phyloP scores from a whole-genome alignment of 2,329 filamentous ascomycete species.

The Amesomyces nigricolor region DNA sequence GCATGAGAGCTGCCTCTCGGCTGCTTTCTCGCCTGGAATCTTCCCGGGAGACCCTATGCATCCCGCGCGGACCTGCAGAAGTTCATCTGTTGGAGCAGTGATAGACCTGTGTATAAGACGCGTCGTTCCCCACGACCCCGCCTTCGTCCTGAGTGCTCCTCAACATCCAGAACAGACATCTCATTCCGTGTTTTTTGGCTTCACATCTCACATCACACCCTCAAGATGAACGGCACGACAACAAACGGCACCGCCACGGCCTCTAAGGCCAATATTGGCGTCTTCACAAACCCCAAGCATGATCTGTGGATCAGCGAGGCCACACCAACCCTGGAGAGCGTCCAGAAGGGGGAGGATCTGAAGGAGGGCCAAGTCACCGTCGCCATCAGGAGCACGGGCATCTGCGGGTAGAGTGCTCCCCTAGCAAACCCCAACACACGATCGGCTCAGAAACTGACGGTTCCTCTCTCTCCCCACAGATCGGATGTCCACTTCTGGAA shows the following conservation, averaged over 20 bases:
- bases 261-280: slow-evolving; percentile 82
- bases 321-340: slow-evolving; percentile 67
- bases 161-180: neutral
- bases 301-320: slow-evolving; percentile 84
- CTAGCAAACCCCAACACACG: neutral
- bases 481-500: slow-evolving; percentile 98
- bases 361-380: slow-evolving; percentile 81
- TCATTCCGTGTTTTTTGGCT: neutral
- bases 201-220: neutral
- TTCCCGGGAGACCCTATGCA: neutral
- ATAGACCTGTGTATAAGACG: slow-evolving; percentile 12
- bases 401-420: slow-evolving; percentile 65
- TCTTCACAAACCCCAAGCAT: slow-evolving; percentile 90
- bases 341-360: slow-evolving; percentile 60
- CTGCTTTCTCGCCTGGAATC: neutral
- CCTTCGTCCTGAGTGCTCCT: neutral
- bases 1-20: slow-evolving; percentile 1
- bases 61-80: slow-evolving; percentile 4
- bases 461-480: slow-evolving; percentile 38
- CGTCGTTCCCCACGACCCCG: slow-evolving; percentile 14
- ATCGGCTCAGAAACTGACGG: neutral
- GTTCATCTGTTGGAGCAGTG: neutral
- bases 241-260: slow-evolving; percentile 19
- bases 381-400: slow-evolving; percentile 88
- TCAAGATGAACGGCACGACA: slow-evolving; percentile 10